Base-by-base conservation (phyloP, 1,284 basidiomycete genomes). In the Earliella scabrosa region DNA sequence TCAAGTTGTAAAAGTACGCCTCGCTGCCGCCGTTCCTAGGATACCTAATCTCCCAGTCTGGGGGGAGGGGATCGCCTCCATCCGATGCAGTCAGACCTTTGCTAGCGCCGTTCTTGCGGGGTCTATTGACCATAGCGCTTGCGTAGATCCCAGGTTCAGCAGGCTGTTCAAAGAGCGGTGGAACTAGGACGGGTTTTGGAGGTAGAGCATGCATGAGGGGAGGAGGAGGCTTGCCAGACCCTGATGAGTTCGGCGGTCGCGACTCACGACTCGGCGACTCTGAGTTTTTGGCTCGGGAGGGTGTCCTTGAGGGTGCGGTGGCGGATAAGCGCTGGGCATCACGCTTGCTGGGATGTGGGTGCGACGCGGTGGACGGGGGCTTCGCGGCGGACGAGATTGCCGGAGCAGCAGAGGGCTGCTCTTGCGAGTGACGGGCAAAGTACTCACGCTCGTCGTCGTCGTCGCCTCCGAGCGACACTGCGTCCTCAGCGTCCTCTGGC, bases 401-500 rank as follows among this genome's bases (percentile, higher is more conserved):
- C n/a, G 51, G 43, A 36, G 50, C 58, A 21, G 60, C 48, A 18
- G 61, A 38, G 11, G 14, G 64, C 51, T 69, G 67, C 45, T 69
- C 59, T 34, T 67, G 48, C 49, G 69, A 52, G 46, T 72, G 67
- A 51, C 74, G 73, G 50, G 74, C 68, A 46, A 72, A 71, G 50
- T 71, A 69, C 34, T 77, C 75, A 45, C 70, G 68, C 60, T 70
- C 66, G 59, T 88, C 85, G 50, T 87, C 86, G 52, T 89, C 87
- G 67, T 88, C 86, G 61, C 85, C 85, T 57, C 86, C 86, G 43
- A 89, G 79, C 46, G 86, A 90, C 58, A 89, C 85, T 53, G 83
- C 85, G 66, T 88, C 88, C 63, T 85, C 86, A 45, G 75, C 79
- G 59, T 85, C 85, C 59, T 85, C 84, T 40, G 36, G 36, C 21